Evolutionary conservation across 176 grass and related monocot species (phyloP), one percentile per base, ranked within the genome.

Genomic region (Musa schizocarpa): DNA sequence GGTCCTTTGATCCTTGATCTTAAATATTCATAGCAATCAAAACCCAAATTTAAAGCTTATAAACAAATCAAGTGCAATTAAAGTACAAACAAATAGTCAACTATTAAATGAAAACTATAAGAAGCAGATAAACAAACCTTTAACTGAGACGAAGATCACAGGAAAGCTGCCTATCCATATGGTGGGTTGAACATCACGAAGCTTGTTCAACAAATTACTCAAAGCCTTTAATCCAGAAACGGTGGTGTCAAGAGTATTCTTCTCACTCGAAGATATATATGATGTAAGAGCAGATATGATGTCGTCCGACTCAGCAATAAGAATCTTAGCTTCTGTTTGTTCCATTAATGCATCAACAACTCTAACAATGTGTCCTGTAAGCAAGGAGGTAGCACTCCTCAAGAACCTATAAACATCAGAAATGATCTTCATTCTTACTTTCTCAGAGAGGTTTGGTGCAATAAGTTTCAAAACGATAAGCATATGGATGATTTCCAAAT

Each of bases 231-330:
- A 85, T 78, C 82, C 83, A 80, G 66, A 54, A 11, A 89, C 75
- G 63, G 87, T 83, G 53, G 88, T 91, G 82, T 98, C 94, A 24
- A 76, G 79, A 68, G 83, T 84, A 72, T 89, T 93, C 82, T 87
- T 93, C 69, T 93, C 75, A 55, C 79, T 80, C 10, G 83, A 93
- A 80, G 85, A 72, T 27, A 93, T 43, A 79, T 91, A 98, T 49
- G 75, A 74, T 63, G 85, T 54, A 71, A 98, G 53, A 73, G 83
- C 80, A 73, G 80, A 87, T 77, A 93, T 76, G 50, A 85, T 82
- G 66, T 72, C 80, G 23, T 84, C 78, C 77, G 85, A 69, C 75
- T 97, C 86, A 3, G 80, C 77, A 61, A 87, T 65, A 67, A 93
- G 24, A 91, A 63, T 49, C 65, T 87, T 73, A 68, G 69, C 63